Conservation (phyloP, 208 protist genomes). For the Porcisia hertigi region DNA sequence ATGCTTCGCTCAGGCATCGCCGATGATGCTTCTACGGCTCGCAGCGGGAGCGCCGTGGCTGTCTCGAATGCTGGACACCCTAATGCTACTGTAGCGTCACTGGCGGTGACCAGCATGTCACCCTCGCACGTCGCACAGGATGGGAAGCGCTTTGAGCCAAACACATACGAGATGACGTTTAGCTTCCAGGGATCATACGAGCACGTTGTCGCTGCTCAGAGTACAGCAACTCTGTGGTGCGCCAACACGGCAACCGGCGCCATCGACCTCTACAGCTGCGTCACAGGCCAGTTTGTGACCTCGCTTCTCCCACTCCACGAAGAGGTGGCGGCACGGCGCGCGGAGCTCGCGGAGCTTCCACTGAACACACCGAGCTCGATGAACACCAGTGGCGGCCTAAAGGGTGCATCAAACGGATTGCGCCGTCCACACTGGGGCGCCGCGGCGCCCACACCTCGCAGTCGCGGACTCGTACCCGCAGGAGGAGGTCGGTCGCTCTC, state of each 20-base stretch:
- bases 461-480: constrained; percentile 11
- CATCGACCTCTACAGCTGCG: constrained; percentile 70
- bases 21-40: constrained; percentile 2
- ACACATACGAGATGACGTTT: constrained; percentile 42
- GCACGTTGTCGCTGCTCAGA: constrained; percentile 30
- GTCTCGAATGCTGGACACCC: not conserved
- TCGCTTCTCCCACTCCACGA: constrained; percentile 29
- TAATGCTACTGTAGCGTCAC: not conserved
- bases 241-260: constrained; percentile 43
- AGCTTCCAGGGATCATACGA: constrained; percentile 46
- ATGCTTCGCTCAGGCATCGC: not conserved
- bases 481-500: not conserved
- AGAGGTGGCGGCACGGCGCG: constrained; percentile 14
- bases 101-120: constrained; percentile 7
- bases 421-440: not conserved
- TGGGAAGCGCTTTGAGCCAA: constrained; percentile 38
- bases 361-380: not conserved
- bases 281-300: constrained; percentile 54
- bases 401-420: not conserved
- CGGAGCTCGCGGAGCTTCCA: constrained; percentile 19
- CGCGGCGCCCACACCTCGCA: constrained; percentile 1
- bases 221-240: constrained; percentile 63
- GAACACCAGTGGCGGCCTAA: not conserved
- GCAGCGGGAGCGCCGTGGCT: not conserved
- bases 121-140: constrained; percentile 10